phyloP scores from a whole-genome alignment of 495 filamentous ascomycete genomes.

The Peziza echinospora region DNA sequence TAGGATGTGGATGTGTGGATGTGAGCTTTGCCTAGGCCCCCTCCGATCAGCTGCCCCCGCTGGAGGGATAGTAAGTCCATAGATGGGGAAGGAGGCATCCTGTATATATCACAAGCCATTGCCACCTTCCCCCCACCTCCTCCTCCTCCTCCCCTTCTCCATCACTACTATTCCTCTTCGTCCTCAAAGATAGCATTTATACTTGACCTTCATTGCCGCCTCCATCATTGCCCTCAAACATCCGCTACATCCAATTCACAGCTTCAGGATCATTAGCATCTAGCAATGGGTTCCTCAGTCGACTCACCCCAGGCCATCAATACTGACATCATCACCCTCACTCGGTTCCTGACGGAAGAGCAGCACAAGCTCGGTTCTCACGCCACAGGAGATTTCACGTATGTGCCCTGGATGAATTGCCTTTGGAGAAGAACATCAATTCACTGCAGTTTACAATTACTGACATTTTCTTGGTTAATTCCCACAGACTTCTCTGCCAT shows the following conservation, averaged over 20 bases:
- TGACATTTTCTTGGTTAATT: slow-evolving; percentile 3
- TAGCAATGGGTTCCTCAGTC: slow-evolving; percentile 23
- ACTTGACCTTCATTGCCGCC: too few species aligned
- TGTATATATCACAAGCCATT: too few species aligned
- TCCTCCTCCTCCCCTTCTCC: not conserved
- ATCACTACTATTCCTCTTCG: not conserved
- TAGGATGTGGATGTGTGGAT: too few species aligned
- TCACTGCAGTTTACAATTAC: not conserved
- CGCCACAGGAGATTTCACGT: slow-evolving; percentile 97
- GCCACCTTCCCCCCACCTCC: too few species aligned
- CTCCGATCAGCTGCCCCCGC: too few species aligned
- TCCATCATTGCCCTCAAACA: too few species aligned
- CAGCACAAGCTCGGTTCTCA: slow-evolving; percentile 52
- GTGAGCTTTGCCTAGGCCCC: too few species aligned
- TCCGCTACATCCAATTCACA: slow-evolving; percentile 1
- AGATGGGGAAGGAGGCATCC: too few species aligned
- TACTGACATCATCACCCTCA: slow-evolving; percentile 86
- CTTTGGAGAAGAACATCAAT: not conserved
- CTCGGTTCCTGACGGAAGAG: slow-evolving; percentile 86
- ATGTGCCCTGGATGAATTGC: slow-evolving; percentile 19
- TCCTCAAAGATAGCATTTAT: too few species aligned
- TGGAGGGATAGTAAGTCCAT: too few species aligned
- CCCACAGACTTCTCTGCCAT: slow-evolving; percentile 66
- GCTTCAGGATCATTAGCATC: not conserved
- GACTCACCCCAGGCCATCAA: slow-evolving; percentile 58